Evolutionary conservation across 208 protist genomes (phyloP).

Genomic region (Perkinsela sp.): DNA sequence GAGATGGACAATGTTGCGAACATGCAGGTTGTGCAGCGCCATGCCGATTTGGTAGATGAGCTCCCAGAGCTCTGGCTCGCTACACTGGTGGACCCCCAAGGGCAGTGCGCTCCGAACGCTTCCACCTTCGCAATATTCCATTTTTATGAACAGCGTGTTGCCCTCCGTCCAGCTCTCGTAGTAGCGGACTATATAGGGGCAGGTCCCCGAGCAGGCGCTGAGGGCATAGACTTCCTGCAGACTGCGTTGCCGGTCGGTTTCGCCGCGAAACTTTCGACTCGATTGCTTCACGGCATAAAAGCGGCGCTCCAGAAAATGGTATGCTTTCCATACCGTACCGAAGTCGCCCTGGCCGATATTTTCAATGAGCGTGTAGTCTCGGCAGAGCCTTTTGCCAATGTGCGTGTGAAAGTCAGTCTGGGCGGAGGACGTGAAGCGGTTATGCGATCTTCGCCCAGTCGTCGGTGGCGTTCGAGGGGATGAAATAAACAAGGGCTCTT

Average conservation of each 20-base stretch:
- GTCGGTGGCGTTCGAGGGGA: neutral
- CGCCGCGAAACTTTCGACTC: conserved; percentile 22
- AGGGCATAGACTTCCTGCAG: conserved; percentile 44
- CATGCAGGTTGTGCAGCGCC: conserved; percentile 35
- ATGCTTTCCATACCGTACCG: conserved; percentile 5
- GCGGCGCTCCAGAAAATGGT: conserved; percentile 3
- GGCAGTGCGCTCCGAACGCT: conserved; percentile 9
- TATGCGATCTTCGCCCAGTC: neutral
- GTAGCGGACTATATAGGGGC: conserved; percentile 43
- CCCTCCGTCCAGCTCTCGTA: conserved; percentile 55
- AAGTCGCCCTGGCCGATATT: conserved; percentile 6
- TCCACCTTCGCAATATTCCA: conserved; percentile 21
- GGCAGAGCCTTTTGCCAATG: conserved; percentile 3
- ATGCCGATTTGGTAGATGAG: conserved; percentile 27
- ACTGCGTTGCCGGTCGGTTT: conserved; percentile 31
- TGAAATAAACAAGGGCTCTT: neutral
- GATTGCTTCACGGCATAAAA: conserved; percentile 45
- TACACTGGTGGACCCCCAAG: conserved; percentile 5
- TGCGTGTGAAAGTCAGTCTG: neutral
- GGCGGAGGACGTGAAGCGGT: neutral
- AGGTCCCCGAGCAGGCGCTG: conserved; percentile 14
- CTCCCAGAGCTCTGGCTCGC: conserved; percentile 11
- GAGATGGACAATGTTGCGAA: conserved; percentile 29
- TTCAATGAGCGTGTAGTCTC: conserved; percentile 5
- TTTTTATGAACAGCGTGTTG: conserved; percentile 27